phyloP scores from a whole-genome alignment of 305 asterid genomes.

The Fraxinus ornus region DNA sequence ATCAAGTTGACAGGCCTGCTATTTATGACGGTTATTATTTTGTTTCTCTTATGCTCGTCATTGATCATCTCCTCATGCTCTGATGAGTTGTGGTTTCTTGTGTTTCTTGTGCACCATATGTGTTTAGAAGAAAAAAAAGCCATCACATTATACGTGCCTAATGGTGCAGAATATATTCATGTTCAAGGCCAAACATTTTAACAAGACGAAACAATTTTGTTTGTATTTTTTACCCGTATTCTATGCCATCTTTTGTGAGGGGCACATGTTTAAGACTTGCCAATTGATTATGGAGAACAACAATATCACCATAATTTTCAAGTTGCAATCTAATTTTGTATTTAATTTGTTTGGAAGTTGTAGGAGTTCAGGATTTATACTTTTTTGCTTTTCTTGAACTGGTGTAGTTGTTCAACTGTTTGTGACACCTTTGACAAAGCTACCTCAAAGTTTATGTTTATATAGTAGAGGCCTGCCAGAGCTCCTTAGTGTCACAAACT shows the following conservation, averaged over 20 bases:
- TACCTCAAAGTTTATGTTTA: neutral
- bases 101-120: neutral
- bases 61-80: neutral
- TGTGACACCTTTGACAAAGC: neutral
- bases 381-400: neutral
- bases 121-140: neutral
- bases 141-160: neutral
- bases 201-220: neutral
- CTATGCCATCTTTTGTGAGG: neutral
- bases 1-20: constrained; percentile 80
- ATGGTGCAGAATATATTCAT: neutral
- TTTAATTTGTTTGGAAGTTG: neutral
- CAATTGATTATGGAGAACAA: neutral
- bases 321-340: neutral
- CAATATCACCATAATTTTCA: neutral
- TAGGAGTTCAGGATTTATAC: neutral
- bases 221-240: neutral
- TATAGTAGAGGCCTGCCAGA: neutral
- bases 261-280: neutral
- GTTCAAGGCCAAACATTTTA: neutral
- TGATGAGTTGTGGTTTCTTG: neutral
- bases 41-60: constrained; percentile 7
- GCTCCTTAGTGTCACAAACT: neutral
- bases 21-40: constrained; percentile 70
- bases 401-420: neutral